phyloP scores from a whole-genome alignment of 768 basidiomycete species.

The Antrodiella citrinella region DNA sequence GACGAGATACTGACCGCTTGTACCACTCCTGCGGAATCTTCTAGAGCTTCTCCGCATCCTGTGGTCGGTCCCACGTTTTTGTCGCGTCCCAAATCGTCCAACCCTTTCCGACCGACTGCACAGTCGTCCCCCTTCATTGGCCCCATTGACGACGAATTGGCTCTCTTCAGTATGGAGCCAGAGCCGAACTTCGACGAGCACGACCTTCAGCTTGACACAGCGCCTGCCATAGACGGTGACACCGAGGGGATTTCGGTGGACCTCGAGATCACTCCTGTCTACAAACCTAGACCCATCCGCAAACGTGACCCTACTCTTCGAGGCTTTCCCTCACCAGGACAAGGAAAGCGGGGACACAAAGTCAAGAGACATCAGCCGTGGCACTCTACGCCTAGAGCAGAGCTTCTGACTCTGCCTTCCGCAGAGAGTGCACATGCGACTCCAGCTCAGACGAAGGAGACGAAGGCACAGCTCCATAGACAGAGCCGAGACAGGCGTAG shows the following conservation, averaged over 20 bases:
- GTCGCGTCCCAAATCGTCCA: constrained; percentile 15
- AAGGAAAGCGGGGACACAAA: constrained; percentile 17
- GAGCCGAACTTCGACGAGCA: constrained; percentile 15
- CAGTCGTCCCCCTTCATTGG: constrained; percentile 17
- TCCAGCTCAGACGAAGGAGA: constrained; percentile 12
- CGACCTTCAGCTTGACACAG: constrained; percentile 21
- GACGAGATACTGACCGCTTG: constrained; percentile 16
- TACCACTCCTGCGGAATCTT: constrained; percentile 7
- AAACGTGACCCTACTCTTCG: constrained; percentile 17
- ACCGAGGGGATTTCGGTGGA: constrained; percentile 32
- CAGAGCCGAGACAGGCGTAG: constrained; percentile 42
- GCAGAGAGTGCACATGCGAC: too few species aligned
- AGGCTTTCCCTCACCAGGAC: constrained; percentile 20
- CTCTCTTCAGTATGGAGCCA: constrained; percentile 42
- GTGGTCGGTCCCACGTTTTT: constrained; percentile 10
- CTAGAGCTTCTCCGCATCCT: background rate
- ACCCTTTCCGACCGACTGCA: constrained; percentile 19
- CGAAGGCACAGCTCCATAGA: constrained; percentile 32
- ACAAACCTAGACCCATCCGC: constrained; percentile 64
- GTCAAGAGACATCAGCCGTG: constrained; percentile 18
- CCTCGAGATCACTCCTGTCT: constrained; percentile 64
- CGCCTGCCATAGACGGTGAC: constrained; percentile 7
- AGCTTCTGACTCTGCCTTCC: too few species aligned
- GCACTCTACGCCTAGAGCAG: constrained; percentile 9
- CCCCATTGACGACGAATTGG: constrained; percentile 23